Evolutionary conservation across 2,329 filamentous ascomycete species (phyloP), one percentile per base, ranked within the genome.

Genomic region (Botrytis pseudocinerea): DNA sequence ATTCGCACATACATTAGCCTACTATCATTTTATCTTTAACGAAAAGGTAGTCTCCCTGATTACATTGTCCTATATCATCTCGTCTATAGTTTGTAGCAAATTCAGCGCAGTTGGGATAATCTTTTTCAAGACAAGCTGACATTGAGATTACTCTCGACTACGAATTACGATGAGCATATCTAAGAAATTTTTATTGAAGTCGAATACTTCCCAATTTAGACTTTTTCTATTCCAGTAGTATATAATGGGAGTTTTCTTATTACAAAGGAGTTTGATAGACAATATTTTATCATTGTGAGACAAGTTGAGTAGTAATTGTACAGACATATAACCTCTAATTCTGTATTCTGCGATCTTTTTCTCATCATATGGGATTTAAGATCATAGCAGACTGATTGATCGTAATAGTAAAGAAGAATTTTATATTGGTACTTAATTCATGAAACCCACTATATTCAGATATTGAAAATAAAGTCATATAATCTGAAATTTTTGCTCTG

Each of bases 241-340:
- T 18, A 54, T 0, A 2, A 28, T 5, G 5, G 16, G 48, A n/a
- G 10, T 54, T 54, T 16, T 0, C 6, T 16, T 0, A 2, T 14
- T n/a, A 1, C 6, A 12, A 4, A n/a, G 4, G 25, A n/a, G 10
- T 51, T 25, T 14, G n/a, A 14, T 1, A n/a, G 10, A n/a, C 4
- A n/a, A 14, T 6, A 2, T 14, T 5, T 6, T n/a, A 1, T 0
- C 14, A 14, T n/a, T 1, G 5, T 14, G 22, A n/a, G 4, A n/a
- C n/a, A 12, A n/a, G 5, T 51, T 51, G 10, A n/a, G 48, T n/a
- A 4, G n/a, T 12, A 1, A 51, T n/a, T 0, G 22, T 51, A 51
- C 14, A 14, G 12, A 51, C 22, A n/a, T n/a, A n/a, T 5, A n/a
- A 6, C 25, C 25, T 4, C 25, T n/a, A 4, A n/a, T n/a, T 25